Base-by-base conservation (phyloP, 2,329 filamentous ascomycete species). In the Scedosporium apiospermum region DNA sequence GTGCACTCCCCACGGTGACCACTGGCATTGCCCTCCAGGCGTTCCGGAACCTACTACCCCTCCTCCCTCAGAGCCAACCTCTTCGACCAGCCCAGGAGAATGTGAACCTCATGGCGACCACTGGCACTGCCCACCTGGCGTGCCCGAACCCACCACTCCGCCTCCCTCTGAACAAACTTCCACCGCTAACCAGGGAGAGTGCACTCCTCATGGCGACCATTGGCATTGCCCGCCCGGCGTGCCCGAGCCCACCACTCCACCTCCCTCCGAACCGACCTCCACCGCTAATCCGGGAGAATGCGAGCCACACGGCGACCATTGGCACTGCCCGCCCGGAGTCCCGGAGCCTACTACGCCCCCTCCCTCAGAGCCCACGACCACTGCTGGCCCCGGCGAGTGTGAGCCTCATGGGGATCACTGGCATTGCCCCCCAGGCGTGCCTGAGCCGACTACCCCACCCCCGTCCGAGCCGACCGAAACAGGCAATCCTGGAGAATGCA, bases 111-210 rank as follows among this genome's bases (percentile, higher is more conserved):
- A 64, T 30, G 57, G 46, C 2, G 64, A 65, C 46, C 64, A 65
- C 61, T 65, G 63, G 63, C 64, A 67, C 62, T 68, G 67, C 57
- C 65, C 64, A 6, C 63, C 65, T 4, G 67, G 66, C 27, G 64
- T 67, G 3, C 30, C 57, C 2, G 63, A 65, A 27, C 60, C 64
- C 2, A 57, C 58, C 2, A 63, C 63, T 12, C 62, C 64, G 5
- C 64, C 65, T 3, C 30, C 60, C n/a, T n/a, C n/a, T n/a, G n/a
- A n/a, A n/a, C n/a, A n/a, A n/a, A n/a, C n/a, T n/a, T n/a, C n/a
- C n/a, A n/a, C n/a, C n/a, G n/a, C n/a, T n/a, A n/a, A n/a, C n/a
- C n/a, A n/a, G n/a, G n/a, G 14, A 27, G 61, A 55, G 18, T 67
- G 65, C 27, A 62, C 62, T 4, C 49, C 64, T 30, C 60, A 68